Conservation (phyloP, 805 yeast species). For the Zygotorulaspora sp. region DNA sequence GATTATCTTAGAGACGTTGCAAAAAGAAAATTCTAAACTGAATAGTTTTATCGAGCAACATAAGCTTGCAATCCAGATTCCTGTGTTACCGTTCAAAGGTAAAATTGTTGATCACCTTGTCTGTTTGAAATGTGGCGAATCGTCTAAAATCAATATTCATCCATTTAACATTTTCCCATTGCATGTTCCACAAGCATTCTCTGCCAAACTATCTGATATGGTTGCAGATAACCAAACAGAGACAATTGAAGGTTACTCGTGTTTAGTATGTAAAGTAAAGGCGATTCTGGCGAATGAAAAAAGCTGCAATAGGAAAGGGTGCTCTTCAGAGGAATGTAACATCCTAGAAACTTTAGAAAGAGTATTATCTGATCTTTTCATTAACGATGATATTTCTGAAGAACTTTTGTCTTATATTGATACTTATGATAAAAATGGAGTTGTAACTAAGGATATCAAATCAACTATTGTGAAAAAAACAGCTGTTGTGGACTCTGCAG, state of each 20-base stretch:
- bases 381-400: conserved; percentile 62
- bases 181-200: conserved; percentile 57
- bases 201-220: conserved; percentile 49
- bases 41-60: conserved; percentile 31
- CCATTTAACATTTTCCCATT: conserved; percentile 70
- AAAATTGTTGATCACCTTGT: conserved; percentile 58
- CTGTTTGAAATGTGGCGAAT: conserved; percentile 62
- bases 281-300: conserved; percentile 39
- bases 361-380: conserved; percentile 39
- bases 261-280: conserved; percentile 61
- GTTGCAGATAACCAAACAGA: conserved; percentile 57
- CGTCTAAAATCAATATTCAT: conserved; percentile 53
- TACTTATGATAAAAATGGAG: conserved; percentile 42
- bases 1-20: conserved; percentile 70
- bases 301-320: conserved; percentile 16
- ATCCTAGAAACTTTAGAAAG: conserved; percentile 37
- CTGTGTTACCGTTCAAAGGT: conserved; percentile 73
- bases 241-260: conserved; percentile 73
- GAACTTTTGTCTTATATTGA: conserved; percentile 46
- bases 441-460: conserved; percentile 44
- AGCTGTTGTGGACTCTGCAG: conserved; percentile 61
- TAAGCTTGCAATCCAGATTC: conserved; percentile 34
- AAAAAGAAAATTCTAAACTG: conserved; percentile 53
- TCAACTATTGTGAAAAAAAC: conserved; percentile 67
- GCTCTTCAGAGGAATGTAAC: conserved; percentile 31